Percentiles rank a stretch among this genome's conserved stretches.
Conservation (phyloP, 176 grass and related monocot genomes). For the Pontederia crassipes region DNA sequence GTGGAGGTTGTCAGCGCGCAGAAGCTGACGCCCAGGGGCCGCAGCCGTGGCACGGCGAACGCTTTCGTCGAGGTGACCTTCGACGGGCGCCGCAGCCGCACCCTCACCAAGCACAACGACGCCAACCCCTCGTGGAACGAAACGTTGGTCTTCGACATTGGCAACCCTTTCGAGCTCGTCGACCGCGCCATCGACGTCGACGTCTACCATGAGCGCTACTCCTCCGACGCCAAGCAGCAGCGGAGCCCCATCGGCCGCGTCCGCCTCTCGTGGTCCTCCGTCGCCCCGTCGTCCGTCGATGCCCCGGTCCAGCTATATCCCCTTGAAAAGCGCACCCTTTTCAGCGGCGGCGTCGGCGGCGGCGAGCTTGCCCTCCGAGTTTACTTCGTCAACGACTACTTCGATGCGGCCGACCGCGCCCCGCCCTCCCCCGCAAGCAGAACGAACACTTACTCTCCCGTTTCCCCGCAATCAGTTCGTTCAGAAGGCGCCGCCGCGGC, state of each 20-base stretch:
- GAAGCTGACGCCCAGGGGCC: not conserved
- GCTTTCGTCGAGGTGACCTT: conserved; percentile 16
- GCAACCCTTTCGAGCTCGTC: conserved; percentile 10
- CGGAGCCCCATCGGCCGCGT: conserved; percentile 14
- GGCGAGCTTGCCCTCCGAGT: conserved; percentile 4
- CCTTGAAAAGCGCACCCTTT: conserved; percentile 5
- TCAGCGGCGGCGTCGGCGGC: conserved; percentile 1
- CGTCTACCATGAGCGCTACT: not conserved
- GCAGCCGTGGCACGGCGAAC: not conserved
- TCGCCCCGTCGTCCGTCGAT: not conserved
- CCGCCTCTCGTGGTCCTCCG: conserved; percentile 8
- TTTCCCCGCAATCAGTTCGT: not conserved
- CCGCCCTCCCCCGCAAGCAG: not conserved
- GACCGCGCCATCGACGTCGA: conserved; percentile 6
- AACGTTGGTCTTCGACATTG: conserved; percentile 10
- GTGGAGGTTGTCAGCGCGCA: conserved; percentile 15
- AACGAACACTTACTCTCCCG: not conserved
- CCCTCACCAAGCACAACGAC: conserved; percentile 7
- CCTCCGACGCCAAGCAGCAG: not conserved
- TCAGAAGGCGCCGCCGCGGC: not conserved
- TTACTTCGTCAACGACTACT: not conserved
- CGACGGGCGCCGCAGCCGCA: conserved; percentile 14
- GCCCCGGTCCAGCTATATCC: conserved; percentile 4
- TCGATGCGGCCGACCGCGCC: not conserved
- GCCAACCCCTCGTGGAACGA: conserved; percentile 17